Evolutionary conservation across 2,329 filamentous ascomycete genomes (phyloP), one percentile per base, ranked within the genome.

Genomic region (Ophiostoma triangulosporum): DNA sequence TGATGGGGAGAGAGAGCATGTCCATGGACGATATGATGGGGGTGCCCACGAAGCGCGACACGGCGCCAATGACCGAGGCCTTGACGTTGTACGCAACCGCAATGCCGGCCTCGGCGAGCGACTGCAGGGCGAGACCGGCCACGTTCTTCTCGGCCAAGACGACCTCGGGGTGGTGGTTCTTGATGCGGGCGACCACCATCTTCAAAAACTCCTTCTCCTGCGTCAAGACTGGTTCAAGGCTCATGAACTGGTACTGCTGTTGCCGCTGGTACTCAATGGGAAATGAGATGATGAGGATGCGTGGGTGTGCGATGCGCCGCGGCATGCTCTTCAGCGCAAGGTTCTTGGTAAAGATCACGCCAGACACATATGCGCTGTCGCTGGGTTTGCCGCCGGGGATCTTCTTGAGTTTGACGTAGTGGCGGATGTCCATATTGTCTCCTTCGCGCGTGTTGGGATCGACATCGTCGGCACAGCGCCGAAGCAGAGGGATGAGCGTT

Each of bases 21-120:
- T 98, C 93, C 61, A 97, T 81, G 0, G 93, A 96, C 6, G 91
- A 91, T 57, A 97, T 91, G 62, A 97, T 88, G 46, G 87, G 84
- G 1, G 91, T 94, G 63, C 94, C 87, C 1, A 90, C 88, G 61
- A 90, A 96, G 53, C 93, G 80, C 4, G 93, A 88, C 1, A 98
- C 91, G 2, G 94, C 93, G 63, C 95, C 91, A 54, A 98, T 83
- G 12, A 98, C 93, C 0, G 91, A 94, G 32, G 88, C 82, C 65
- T 98, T 98, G 62, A 98, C 91, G 67, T 98, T 96, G 71, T 93
- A 95, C 0, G 85, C 90, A 12, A 96, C 94, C 3, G 91, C 86
- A 58, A 98, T 94, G 55, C 89, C 87, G 11, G 88, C 88, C 61
- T 93, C 83, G 20, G 89, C 84, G 1, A 98, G 75, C 60, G 94